phyloP scores from a whole-genome alignment of 2,329 filamentous ascomycete species.

The Xylariales sp. region DNA sequence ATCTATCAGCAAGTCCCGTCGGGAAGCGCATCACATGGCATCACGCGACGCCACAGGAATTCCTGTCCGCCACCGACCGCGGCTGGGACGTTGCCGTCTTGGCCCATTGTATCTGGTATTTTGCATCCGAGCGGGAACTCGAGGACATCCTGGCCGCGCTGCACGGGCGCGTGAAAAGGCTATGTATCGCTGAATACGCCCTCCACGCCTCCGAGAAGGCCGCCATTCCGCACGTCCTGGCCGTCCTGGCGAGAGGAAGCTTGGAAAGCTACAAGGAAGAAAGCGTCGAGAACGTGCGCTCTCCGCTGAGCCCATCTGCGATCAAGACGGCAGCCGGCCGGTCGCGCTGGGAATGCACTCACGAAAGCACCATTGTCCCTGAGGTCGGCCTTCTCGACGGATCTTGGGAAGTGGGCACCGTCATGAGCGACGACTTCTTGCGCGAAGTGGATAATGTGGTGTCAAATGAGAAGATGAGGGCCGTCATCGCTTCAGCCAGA shows the following conservation, averaged over 20 bases:
- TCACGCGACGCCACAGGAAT: constrained; percentile 52
- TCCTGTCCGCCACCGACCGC: constrained; percentile 44
- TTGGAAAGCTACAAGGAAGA: constrained; percentile 56
- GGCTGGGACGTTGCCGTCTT: constrained; percentile 61
- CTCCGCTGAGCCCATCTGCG: constrained; percentile 55
- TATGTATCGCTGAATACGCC: constrained; percentile 61
- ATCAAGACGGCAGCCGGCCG: constrained; percentile 53
- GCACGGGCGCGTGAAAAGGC: constrained; percentile 48
- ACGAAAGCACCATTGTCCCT: constrained; percentile 52
- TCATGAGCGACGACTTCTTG: constrained; percentile 12
- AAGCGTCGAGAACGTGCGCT: constrained; percentile 60
- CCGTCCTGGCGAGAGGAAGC: constrained; percentile 58
- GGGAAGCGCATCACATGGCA: constrained; percentile 59
- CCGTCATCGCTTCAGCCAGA: constrained; percentile 47
- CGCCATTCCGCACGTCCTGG: constrained; percentile 62
- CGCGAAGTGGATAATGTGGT: constrained; percentile 49
- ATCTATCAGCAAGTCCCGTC: constrained; percentile 55
- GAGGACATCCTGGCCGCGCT: constrained; percentile 53
- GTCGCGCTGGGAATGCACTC: constrained; percentile 54
- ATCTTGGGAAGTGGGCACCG: constrained; percentile 25
- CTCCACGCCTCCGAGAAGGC: constrained; percentile 54
- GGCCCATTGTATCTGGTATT: constrained; percentile 66
- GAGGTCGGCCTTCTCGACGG: constrained; percentile 17
- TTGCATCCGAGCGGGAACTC: constrained; percentile 54
- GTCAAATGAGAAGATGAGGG: constrained; percentile 45